Evolutionary conservation across 2,329 filamentous ascomycete species (phyloP).

Genomic region (Zalaria obscura): DNA sequence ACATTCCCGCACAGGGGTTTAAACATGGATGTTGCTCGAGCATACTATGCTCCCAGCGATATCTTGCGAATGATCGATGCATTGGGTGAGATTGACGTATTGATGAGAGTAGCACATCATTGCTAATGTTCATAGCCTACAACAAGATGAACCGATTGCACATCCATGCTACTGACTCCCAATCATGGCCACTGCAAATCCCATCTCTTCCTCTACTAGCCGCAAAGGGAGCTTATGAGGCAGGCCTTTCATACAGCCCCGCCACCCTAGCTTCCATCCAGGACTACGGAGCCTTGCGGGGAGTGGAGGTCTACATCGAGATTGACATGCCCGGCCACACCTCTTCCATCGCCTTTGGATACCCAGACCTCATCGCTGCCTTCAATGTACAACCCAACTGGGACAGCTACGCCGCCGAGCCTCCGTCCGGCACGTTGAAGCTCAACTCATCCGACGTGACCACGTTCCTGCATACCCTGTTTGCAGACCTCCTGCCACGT

Average conservation of each 20-base stretch:
- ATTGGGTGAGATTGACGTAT: constrained; percentile 17
- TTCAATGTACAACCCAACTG: constrained; percentile 40
- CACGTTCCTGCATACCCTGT: constrained; percentile 56
- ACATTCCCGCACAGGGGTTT: constrained; percentile 65
- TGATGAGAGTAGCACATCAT: too few relatives aligned
- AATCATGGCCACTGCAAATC: constrained; percentile 76
- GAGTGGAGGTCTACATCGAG: constrained; percentile 59
- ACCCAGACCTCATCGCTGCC: constrained; percentile 59
- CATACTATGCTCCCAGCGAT: constrained; percentile 52
- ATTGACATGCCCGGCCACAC: constrained; percentile 76
- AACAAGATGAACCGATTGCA: constrained; percentile 77
- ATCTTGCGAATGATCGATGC: constrained; percentile 67
- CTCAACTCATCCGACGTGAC: constrained; percentile 60
- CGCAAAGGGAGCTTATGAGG: constrained; percentile 57
- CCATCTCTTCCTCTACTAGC: constrained; percentile 59
- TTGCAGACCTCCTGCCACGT: constrained; percentile 63
- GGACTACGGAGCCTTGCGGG: constrained; percentile 52
- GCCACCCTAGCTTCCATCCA: constrained; percentile 53
- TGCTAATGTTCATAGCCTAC: constrained; percentile 37
- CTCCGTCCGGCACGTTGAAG: constrained; percentile 51
- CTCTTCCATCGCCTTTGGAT: constrained; percentile 47
- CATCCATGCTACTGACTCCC: constrained; percentile 68
- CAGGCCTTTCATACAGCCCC: constrained; percentile 52
- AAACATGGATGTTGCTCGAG: constrained; percentile 63
- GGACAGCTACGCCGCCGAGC: constrained; percentile 38